Conservation (phyloP, 257 asterid genomes). For the Nicotiana paniculata region DNA sequence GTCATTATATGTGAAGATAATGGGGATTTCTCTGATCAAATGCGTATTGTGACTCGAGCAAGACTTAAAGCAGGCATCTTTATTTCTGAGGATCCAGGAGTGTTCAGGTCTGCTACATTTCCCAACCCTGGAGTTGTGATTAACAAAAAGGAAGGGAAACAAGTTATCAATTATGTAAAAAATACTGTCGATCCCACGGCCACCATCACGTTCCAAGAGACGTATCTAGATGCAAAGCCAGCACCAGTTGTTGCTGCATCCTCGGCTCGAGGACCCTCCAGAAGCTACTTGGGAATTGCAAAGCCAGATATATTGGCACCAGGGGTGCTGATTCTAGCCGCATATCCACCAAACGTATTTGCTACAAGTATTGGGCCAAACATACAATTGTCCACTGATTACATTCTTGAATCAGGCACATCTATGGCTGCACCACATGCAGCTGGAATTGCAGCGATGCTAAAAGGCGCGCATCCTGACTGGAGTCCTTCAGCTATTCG, state of each 20-base stretch:
- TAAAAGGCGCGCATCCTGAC: background rate
- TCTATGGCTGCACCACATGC: conserved; percentile 8
- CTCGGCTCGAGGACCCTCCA: background rate
- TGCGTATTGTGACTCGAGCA: background rate
- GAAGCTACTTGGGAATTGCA: conserved; percentile 2
- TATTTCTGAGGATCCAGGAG: conserved; percentile 9
- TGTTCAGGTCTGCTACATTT: conserved; percentile 2
- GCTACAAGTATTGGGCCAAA: background rate
- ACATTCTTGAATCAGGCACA: conserved; percentile 9
- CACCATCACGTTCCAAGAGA: conserved; percentile 8
- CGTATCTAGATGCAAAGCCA: background rate
- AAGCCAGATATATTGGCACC: conserved; percentile 9
- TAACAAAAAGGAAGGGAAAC: conserved; percentile 2
- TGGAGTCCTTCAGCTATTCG: conserved; percentile 16
- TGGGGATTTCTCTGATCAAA: background rate
- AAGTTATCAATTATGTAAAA: background rate
- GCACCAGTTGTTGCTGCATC: background rate
- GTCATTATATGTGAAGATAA: background rate
- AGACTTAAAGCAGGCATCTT: conserved; percentile 2
- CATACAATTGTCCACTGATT: background rate
- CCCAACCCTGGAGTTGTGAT: conserved; percentile 8
- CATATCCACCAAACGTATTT: background rate
- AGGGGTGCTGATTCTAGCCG: conserved; percentile 6
- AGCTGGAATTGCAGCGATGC: conserved; percentile 13
- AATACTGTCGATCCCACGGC: background rate